Evolutionary conservation across 176 grass and related monocot species (phyloP).

Genomic region (Aegilops tauschii): DNA sequence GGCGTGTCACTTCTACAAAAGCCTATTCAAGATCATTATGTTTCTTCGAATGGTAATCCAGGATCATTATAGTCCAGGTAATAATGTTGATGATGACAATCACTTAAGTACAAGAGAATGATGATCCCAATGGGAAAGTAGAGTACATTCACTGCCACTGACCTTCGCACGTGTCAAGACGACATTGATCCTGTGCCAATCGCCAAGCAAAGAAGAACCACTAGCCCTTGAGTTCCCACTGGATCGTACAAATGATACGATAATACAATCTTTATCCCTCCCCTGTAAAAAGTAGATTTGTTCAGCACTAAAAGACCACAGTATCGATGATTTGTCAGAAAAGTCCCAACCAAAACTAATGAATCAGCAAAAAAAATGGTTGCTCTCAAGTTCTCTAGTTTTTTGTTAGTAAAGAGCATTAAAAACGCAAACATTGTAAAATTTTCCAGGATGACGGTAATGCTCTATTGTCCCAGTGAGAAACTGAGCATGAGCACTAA

Average conservation of each 20-base stretch:
- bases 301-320: neutral
- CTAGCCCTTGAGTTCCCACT: slow-evolving; percentile 45
- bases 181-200: slow-evolving; percentile 95
- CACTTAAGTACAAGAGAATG: neutral
- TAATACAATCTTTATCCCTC: slow-evolving; percentile 94
- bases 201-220: slow-evolving; percentile 83
- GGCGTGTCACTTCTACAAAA: neutral
- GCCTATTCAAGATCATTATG: neutral
- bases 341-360: slow-evolving; percentile 2
- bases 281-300: slow-evolving; percentile 57
- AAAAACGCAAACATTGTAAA: neutral
- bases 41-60: neutral
- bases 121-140: neutral
- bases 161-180: slow-evolving; percentile 94
- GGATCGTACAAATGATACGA: slow-evolving; percentile 92
- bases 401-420: neutral
- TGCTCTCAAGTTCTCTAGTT: neutral
- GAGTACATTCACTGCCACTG: neutral
- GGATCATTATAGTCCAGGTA: neutral
- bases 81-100: neutral
- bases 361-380: neutral
- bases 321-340: neutral
- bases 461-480: neutral
- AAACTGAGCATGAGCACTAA: slow-evolving; percentile 13
- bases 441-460: neutral